Evolutionary conservation across 140 eudicot genomes (phyloP), one percentile per base, ranked within the genome.

Genomic region (Ambrosia hybrid): DNA sequence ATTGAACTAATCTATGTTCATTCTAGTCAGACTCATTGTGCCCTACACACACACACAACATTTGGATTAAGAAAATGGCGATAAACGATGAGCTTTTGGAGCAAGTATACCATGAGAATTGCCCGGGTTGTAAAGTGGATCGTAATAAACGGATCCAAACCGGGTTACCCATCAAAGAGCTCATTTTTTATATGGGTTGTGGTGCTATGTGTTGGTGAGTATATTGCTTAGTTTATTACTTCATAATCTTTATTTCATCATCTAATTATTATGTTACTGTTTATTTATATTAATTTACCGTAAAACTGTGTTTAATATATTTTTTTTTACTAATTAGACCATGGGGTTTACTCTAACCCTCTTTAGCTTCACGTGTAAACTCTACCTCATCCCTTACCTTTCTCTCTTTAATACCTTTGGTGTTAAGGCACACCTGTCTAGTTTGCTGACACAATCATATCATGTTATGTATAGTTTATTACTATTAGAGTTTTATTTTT

Each of bases 81-180:
- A 38, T 5, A 2, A 64, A 63, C 14, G 13, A 17, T 6, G 78
- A 21, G 65, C 72, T 74, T 64, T 63, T 74, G 78, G 78, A 74
- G 65, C 72, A 51, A 0, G 72, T 16, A 37, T 75, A 76, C 64
- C 70, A 67, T 4, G 53, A 76, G 33, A 76, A 76, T 7, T 76
- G 80, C 10, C 80, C 75, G 0, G 80, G 80, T 16, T 76, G 80
- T 68, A 68, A 76, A 67, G 75, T 76, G 75, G 80, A 76, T 48
- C 80, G 41, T 7, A 17, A 51, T 16, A 76, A 76, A 58, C 75
- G 55, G 63, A 76, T 65, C 70, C 70, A 49, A 57, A 68, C 56
- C 8, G 80, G 80, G 55, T 67, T 48, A 10, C 80, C 80, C 26
- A 16, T 76, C 6, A 68, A 69, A 21, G 71, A 76, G 69, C 80